These are phyloP conservation scores for Pestalotiopsis sp. DNA, from an alignment of 2,329 filamentous ascomycete species.

Conservation along the genomic window DNA sequence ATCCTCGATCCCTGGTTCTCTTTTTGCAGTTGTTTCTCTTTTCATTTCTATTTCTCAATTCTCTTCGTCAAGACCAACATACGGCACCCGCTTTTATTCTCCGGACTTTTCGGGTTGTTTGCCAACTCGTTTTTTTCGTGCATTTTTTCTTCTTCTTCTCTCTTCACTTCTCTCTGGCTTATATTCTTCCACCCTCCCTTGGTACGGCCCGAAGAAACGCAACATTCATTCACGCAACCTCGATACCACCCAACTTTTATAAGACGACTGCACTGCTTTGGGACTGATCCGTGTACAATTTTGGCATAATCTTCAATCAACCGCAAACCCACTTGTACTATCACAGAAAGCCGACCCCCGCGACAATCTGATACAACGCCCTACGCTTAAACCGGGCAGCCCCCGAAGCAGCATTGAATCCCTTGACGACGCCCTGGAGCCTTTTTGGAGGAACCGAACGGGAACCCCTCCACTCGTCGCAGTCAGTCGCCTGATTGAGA, in stretches of 20 bases:
- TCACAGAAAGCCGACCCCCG: slow-evolving; percentile 11
- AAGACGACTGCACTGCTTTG: background rate
- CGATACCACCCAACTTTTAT: too few relatives aligned
- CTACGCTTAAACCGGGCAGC: background rate
- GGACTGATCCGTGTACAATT: background rate
- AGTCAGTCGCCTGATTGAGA: background rate
- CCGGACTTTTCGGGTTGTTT: background rate
- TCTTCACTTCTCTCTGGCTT: background rate
- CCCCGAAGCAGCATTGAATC: background rate
- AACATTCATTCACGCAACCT: too few relatives aligned
- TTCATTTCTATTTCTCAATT: background rate
- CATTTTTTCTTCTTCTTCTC: background rate
- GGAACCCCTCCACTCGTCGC: background rate
- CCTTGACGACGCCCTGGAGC: background rate
- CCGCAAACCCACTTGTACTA: slow-evolving; percentile 2
- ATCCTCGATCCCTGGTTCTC: background rate
- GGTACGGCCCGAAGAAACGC: background rate
- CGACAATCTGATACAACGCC: slow-evolving; percentile 16
- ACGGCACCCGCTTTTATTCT: background rate
- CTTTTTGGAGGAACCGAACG: background rate
- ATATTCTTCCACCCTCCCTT: background rate
- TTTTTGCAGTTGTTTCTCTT: background rate
- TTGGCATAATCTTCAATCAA: slow-evolving; percentile 1
- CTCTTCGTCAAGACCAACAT: background rate
- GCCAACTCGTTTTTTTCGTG: background rate